These are phyloP conservation scores for Candida sonorensis DNA, from an alignment of 805 yeast genomes.

Conservation along the genomic window DNA sequence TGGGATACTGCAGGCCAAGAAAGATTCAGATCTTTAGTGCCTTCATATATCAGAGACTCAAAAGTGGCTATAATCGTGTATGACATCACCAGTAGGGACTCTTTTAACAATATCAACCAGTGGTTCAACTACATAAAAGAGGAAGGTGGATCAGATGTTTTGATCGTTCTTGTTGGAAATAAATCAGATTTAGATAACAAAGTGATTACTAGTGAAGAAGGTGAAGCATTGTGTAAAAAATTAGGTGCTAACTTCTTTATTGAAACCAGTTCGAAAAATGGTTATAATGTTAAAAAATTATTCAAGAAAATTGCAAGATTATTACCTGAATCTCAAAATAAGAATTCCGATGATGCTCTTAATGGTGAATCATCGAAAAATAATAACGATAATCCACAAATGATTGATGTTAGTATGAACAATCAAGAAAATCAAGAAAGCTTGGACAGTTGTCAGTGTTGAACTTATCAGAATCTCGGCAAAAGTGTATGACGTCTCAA, in stretches of 20 bases:
- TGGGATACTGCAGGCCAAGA: constrained; percentile 99
- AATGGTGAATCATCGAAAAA: constrained; percentile 11
- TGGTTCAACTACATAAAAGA: constrained; percentile 95
- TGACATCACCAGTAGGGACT: constrained; percentile 81
- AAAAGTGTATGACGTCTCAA: too few relatives aligned
- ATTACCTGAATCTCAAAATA: constrained; percentile 65
- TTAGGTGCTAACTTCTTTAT: constrained; percentile 75
- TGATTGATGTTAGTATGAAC: constrained; percentile 36
- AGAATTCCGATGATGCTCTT: constrained; percentile 19
- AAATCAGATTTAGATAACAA: constrained; percentile 83
- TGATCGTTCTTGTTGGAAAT: constrained; percentile 87
- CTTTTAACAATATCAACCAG: constrained; percentile 76
- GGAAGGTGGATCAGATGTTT: constrained; percentile 86
- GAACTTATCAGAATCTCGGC: too few relatives aligned
- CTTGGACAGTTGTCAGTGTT: constrained; percentile 34
- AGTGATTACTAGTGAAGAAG: constrained; percentile 78
- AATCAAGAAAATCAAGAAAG: constrained; percentile 27
- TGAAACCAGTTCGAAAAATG: constrained; percentile 93
- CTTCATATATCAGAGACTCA: constrained; percentile 91
- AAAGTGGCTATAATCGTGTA: constrained; percentile 97
- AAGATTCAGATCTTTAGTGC: constrained; percentile 88
- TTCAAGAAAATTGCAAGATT: constrained; percentile 88
- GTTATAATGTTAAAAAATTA: constrained; percentile 83
- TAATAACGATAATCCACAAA: constrained; percentile 27
- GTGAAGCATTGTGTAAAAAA: constrained; percentile 65